These are phyloP conservation scores for Syncephalastrum sp. DNA, from an alignment of 371 early-diverging fungal species.

Conservation along the genomic window DNA sequence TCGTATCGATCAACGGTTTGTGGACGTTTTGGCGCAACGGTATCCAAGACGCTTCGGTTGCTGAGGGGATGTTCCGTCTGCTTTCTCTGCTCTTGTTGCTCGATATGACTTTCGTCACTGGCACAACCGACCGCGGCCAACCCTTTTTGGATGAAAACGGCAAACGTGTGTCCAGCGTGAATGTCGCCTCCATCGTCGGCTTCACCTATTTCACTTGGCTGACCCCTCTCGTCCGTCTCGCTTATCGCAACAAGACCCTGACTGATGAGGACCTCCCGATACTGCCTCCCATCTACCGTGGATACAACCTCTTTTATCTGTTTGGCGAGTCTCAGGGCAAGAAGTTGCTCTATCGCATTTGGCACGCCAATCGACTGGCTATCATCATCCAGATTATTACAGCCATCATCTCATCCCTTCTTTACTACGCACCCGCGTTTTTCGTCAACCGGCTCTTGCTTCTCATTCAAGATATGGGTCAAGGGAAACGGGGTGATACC, in stretches of 20 bases:
- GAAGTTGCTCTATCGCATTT: slow-evolving; percentile 27
- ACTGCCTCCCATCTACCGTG: slow-evolving; percentile 32
- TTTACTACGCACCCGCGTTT: slow-evolving; percentile 39
- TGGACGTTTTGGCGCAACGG: slow-evolving; percentile 10
- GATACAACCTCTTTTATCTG: slow-evolving; percentile 30
- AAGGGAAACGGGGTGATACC: slow-evolving; percentile 14
- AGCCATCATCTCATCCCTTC: slow-evolving; percentile 22
- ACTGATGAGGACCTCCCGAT: slow-evolving; percentile 35
- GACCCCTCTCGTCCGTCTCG: slow-evolving; percentile 25
- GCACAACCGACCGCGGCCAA: slow-evolving; percentile 27
- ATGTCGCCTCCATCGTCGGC: slow-evolving; percentile 16
- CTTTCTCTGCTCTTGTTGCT: slow-evolving; percentile 17
- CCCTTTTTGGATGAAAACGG: slow-evolving; percentile 38
- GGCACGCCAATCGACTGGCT: slow-evolving; percentile 21
- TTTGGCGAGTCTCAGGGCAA: slow-evolving; percentile 28
- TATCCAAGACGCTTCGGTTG: neutral
- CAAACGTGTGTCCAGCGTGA: slow-evolving; percentile 13
- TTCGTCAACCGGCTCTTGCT: slow-evolving; percentile 37
- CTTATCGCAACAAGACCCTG: slow-evolving; percentile 29
- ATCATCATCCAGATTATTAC: slow-evolving; percentile 26
- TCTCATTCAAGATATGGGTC: slow-evolving; percentile 31
- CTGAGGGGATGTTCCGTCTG: slow-evolving; percentile 15
- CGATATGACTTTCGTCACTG: slow-evolving; percentile 31
- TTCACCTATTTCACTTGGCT: slow-evolving; percentile 22
- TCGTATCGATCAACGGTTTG: slow-evolving; percentile 12